Base-by-base conservation (phyloP, 257 asterid genomes). In the Solanum infundibuliforme region DNA sequence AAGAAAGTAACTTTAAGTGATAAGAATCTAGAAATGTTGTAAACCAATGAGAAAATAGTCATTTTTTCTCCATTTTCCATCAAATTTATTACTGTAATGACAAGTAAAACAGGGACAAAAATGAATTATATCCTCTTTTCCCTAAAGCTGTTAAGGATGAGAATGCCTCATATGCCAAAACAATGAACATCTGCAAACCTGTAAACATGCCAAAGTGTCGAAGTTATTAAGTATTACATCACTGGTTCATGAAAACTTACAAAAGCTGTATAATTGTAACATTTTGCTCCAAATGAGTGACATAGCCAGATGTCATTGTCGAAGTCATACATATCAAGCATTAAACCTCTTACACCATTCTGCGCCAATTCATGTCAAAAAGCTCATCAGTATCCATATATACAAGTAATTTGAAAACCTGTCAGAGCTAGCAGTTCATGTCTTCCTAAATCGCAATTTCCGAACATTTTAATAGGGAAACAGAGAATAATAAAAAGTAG, bases 261-360 rank as follows among this genome's bases (percentile, higher is more conserved):
- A 90, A 95, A 94, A 87, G 99, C 94, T 84, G 99, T 97, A 93
- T 90, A 93, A 92, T 97, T 95, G 94, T 90, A 93, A 94, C 99
- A 95, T 74, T 85, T 89, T 46, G 98, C 98, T 21, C 98, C 98
- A 66, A 89, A 97, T 39, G 99, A 97, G 92, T 95, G 99, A 88
- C 99, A 97, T 79, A 97, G 89, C 99, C 99, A 97, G 87, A 97
- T 93, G 90, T 93, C 99, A 48, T 94, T 93, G 79, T 94, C 68
- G 85, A 93, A 95, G 91, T 95, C 98, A 60, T 97, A 95, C 95
- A 95, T 95, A 92, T 97, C 99, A 25, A 97, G 99, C 99, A 95
- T 95, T 94, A 97, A 89, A 84, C 98, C 99, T 92, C 98, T 91
- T 73, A 97, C 98, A 41, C 98, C 99, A 91, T 95, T 95, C 99